Base-by-base conservation (phyloP, 2,329 filamentous ascomycete species). In the Clathrospora elynae region DNA sequence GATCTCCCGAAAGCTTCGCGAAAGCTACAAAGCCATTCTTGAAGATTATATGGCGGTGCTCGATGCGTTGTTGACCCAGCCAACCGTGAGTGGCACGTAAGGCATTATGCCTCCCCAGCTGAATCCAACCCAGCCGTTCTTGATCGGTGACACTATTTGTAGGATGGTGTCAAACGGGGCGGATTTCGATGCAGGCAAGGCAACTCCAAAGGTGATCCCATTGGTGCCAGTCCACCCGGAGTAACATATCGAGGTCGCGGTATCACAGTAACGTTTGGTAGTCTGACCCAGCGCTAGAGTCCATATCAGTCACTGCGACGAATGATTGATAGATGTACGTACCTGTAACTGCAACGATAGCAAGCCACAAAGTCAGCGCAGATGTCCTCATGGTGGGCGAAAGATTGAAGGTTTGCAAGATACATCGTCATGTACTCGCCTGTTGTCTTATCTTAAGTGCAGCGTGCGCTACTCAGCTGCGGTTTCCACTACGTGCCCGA, bases 61-160 rank as follows among this genome's bases (percentile, higher is more conserved):
- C 6, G 55, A 48, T 10, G 59, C 67, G 16, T 70, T 73, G 51
- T 74, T 75, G 24, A 65, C 55, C 75, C 75, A 78, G 4, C 66
- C 71, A 18, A 78, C 57, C 4, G 73, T 69, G 2, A 78, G 61
- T 2, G 76, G 75, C 45, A 74, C 73, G 57, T 75, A 74, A 1
- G 72, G 70, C 76, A 78, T 78, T 22, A 70, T 68, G 3, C 74
- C 75, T n/a, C 74, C 75, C 75, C 75, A 78, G 10, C 75, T 71
- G 14, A 77, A 62, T 2, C 74, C 76, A 6, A 73, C 71, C 75
- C 76, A 78, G 41, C 75, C 75, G 31, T 75, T 68, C 2, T 61
- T 55, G n/a, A 62, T 62, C 10, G 75, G 74, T 0, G 74, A 70
- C 3, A 71, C 62, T 30, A 78, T 69, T 51, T 78, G 75, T 14